Evolutionary conservation across 1,284 basidiomycete genomes (phyloP), one percentile per base, ranked within the genome.

Genomic region (Ganoderma lucidum): DNA sequence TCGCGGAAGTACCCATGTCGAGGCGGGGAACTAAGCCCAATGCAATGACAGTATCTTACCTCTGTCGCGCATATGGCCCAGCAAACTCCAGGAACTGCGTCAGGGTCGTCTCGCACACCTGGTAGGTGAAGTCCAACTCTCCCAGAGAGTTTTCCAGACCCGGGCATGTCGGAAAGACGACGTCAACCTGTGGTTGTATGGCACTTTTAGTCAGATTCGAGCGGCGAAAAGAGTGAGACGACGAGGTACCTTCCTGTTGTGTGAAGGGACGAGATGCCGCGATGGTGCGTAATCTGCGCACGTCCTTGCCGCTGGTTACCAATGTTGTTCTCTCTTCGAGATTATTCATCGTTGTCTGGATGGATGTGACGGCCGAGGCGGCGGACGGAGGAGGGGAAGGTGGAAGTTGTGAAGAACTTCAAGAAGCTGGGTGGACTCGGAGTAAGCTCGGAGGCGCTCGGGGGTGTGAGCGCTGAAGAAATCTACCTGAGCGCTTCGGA

Each of bases 171-270:
- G 88, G 83, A 63, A 90, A 84, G 23, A 90, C 77, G 41, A 90
- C 65, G 74, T 91, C 89, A 67, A 91, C 77, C 89, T 91, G 53
- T 74, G 15, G 62, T 10, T 45, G 15, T n/a, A 6, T 6, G n/a
- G 5, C 17, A 42, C 23, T 61, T 41, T 42, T 9, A 60, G 19
- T 63, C 30, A 44, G 51, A 39, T 44, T 67, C 30, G 8, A 45
- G 39, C 9, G 12, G 39, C 15, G 35, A 41, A 28, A 61, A 61
- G 6, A 4, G 37, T 15, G 14, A 10, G 39, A 12, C 5, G 37
- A 41, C 12, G 39, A 30, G 39, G 42, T 32, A 72, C 71, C 65
- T 69, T 67, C 71, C 71, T 73, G 71, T 37, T 66, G 71, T 3
- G 67, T 70, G 65, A 73, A 73, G 17, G 71, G 71, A 61, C 59